Percentiles rank a stretch among this genome's conserved stretches.
These are phyloP conservation scores for Micractinium sp. DNA, from an alignment of 139 green algal genomes.

Conservation along the genomic window DNA sequence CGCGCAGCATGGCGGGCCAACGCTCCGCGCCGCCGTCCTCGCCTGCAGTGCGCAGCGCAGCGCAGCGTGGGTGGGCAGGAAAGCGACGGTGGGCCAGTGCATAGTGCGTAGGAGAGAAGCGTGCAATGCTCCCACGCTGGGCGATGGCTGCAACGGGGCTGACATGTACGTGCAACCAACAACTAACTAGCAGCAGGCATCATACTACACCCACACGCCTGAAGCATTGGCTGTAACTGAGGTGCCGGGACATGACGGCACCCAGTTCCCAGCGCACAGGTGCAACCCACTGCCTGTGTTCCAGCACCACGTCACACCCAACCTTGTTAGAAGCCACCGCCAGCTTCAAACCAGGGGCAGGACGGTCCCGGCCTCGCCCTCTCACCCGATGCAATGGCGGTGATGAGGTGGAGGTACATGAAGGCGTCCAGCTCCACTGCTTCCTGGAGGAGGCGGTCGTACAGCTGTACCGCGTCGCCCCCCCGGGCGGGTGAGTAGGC, in stretches of 20 bases:
- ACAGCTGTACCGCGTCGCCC: neutral
- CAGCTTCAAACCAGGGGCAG: neutral
- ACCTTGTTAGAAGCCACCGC: no score
- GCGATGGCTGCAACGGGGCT: no score
- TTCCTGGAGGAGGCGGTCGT: neutral
- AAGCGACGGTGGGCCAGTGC: no score
- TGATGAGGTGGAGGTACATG: slow-evolving; percentile 25
- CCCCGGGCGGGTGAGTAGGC: neutral
- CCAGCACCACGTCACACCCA: no score
- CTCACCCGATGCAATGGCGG: neutral
- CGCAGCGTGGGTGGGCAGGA: neutral
- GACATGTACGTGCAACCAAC: no score
- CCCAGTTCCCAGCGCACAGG: neutral
- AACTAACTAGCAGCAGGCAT: no score
- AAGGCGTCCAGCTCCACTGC: slow-evolving; percentile 17
- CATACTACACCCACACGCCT: neutral
- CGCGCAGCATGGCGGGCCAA: slow-evolving; percentile 21
- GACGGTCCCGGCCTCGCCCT: neutral
- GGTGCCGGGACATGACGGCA: neutral
- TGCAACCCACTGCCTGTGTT: no score
- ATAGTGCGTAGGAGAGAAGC: no score
- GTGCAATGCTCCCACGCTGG: no score
- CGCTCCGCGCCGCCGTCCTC: slow-evolving; percentile 3
- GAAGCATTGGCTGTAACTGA: neutral
- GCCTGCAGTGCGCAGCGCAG: neutral